Conservation (phyloP, 805 yeast species). For the Ogataea pini region DNA sequence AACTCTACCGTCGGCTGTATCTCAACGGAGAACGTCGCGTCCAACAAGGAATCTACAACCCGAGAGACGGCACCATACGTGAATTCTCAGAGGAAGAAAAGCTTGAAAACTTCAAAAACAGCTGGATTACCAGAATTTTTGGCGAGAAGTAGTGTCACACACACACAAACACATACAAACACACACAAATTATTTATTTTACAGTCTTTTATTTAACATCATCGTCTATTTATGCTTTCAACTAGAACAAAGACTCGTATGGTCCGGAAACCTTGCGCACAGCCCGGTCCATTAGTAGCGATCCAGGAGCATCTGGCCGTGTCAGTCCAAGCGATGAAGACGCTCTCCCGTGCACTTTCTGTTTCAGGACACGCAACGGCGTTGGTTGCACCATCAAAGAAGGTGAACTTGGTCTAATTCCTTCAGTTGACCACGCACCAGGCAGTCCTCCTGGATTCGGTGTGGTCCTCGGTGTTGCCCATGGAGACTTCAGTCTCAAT, state of each 20-base stretch:
- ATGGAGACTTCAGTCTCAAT: slow-evolving; percentile 7
- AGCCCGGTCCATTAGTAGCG: slow-evolving; percentile 6
- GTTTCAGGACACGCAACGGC: slow-evolving; percentile 23
- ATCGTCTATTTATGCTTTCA: not conserved
- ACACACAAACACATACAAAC: not conserved
- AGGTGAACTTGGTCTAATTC: slow-evolving; percentile 8
- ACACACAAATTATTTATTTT: not conserved
- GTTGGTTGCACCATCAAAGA: slow-evolving; percentile 21
- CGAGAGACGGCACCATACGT: slow-evolving; percentile 46
- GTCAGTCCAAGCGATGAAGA: slow-evolving; percentile 23
- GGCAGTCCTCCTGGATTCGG: slow-evolving; percentile 1
- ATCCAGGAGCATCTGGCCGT: not conserved
- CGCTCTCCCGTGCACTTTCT: slow-evolving; percentile 25
- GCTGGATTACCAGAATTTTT: slow-evolving; percentile 44
- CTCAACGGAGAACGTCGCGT: slow-evolving; percentile 44
- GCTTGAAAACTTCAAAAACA: slow-evolving; percentile 36
- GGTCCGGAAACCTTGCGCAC: slow-evolving; percentile 11
- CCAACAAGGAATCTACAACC: slow-evolving; percentile 47
- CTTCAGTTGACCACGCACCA: not conserved
- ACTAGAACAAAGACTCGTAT: slow-evolving; percentile 33
- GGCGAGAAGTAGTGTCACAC: slow-evolving; percentile 38
- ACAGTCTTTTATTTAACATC: not conserved
- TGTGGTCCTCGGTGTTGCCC: not conserved
- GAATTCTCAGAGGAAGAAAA: slow-evolving; percentile 45
- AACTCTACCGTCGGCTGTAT: slow-evolving; percentile 36